Conservation (phyloP, 2,329 filamentous ascomycete genomes). For the Myriosclerotinia curreyana region DNA sequence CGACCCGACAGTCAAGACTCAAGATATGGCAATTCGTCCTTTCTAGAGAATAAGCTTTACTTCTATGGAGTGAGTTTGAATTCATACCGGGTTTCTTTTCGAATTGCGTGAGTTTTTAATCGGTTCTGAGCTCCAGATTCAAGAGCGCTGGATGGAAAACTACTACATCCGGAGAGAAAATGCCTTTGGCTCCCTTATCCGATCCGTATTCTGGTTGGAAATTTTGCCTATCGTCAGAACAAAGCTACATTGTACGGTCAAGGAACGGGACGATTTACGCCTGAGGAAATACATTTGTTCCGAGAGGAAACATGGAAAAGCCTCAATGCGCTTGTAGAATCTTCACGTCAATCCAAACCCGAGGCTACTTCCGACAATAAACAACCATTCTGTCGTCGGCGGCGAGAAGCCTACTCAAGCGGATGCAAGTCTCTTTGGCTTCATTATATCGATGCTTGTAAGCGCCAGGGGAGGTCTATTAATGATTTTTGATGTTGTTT, state of each 20-base stretch:
- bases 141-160: conserved; percentile 58
- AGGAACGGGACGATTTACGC: conserved; percentile 51
- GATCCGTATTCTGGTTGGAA: conserved; percentile 50
- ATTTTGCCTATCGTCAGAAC: conserved; percentile 47
- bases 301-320: conserved; percentile 53
- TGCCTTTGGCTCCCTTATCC: conserved; percentile 53
- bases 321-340: conserved; percentile 46
- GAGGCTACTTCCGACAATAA: neutral
- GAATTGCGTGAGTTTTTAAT: neutral
- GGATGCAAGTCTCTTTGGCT: conserved; percentile 57
- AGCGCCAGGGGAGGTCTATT: conserved; percentile 50
- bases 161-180: conserved; percentile 57
- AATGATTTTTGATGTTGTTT: neutral
- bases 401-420: conserved; percentile 53
- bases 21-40: conserved; percentile 52
- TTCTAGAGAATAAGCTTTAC: conserved; percentile 60
- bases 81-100: neutral
- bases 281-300: conserved; percentile 48
- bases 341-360: conserved; percentile 33
- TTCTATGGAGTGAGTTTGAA: conserved; percentile 49
- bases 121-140: conserved; percentile 37
- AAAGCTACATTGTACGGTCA: conserved; percentile 52
- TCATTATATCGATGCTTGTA: conserved; percentile 51
- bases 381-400: conserved; percentile 55
- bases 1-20: conserved; percentile 41